Conservation (phyloP, 2,329 filamentous ascomycete genomes). For the Xylaria sp. region DNA sequence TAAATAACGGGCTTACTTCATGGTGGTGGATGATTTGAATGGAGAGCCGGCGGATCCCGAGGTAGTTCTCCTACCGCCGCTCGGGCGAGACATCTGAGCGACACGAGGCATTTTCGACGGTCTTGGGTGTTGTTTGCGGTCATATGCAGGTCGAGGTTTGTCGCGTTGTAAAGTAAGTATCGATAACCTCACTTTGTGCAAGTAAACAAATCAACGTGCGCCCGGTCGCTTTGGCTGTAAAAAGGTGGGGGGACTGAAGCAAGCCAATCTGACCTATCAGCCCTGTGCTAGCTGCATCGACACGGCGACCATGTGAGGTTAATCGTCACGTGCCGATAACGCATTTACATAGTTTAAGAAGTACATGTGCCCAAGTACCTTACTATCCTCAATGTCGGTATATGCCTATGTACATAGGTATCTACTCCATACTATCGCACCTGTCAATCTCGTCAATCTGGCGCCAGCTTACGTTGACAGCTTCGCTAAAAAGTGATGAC, state of each 20-base stretch:
- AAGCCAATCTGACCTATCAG: not conserved
- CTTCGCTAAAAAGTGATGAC: too few species aligned
- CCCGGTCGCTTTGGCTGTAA: slow-evolving; percentile 12
- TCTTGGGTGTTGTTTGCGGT: slow-evolving; percentile 13
- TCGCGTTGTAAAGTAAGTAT: slow-evolving; percentile 17
- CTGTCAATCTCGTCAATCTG: not conserved
- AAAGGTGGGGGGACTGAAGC: not conserved
- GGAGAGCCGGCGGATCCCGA: slow-evolving; percentile 55
- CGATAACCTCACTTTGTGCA: slow-evolving; percentile 15
- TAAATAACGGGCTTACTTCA: slow-evolving; percentile 51
- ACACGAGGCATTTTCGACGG: slow-evolving; percentile 59
- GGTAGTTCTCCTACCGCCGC: slow-evolving; percentile 48
- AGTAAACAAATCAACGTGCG: slow-evolving; percentile 24
- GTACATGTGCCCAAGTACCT: too few species aligned
- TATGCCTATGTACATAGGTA: not conserved
- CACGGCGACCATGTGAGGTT: not conserved
- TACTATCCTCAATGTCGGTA: too few species aligned
- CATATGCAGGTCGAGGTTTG: slow-evolving; percentile 21
- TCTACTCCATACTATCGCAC: too few species aligned
- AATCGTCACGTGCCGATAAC: not conserved
- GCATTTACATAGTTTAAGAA: too few species aligned
- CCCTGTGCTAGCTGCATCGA: not conserved
- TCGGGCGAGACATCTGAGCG: slow-evolving; percentile 56
- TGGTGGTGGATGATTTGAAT: slow-evolving; percentile 57
- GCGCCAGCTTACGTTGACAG: not conserved